Conservation (phyloP, 1,139 yeast species). For the Scheffersomyces lignicola region DNA sequence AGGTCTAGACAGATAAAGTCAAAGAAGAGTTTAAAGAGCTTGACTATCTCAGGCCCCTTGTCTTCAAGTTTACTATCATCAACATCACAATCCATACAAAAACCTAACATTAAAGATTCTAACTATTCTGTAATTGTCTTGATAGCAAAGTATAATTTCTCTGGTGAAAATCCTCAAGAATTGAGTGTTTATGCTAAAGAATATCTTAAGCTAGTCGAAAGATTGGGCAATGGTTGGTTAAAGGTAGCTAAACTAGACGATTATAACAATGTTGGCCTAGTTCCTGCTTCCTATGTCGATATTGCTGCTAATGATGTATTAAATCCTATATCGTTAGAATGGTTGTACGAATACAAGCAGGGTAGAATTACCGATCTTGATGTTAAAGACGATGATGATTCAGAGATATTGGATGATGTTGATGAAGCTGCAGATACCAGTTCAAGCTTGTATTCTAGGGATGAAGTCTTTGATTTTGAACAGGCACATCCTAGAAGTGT, state of each 20-base stretch:
- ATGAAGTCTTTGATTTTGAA: conserved; percentile 6
- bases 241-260: conserved; percentile 32
- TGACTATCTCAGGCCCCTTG: conserved; percentile 24
- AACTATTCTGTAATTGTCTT: conserved; percentile 19
- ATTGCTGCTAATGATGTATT: conserved; percentile 36
- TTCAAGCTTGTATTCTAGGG: conserved; percentile 6
- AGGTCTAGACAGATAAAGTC: conserved; percentile 28
- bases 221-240: conserved; percentile 41
- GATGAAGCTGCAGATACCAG: conserved; percentile 6
- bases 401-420: background rate
- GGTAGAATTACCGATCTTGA: background rate
- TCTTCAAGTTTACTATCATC: conserved; percentile 1
- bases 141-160: conserved; percentile 31
- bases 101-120: conserved; percentile 2
- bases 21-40: conserved; percentile 28
- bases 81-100: conserved; percentile 4
- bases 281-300: conserved; percentile 38
- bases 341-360: conserved; percentile 23
- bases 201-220: conserved; percentile 30
- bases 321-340: conserved; percentile 30
- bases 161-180: conserved; percentile 27
- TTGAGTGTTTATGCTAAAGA: conserved; percentile 30
- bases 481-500: conserved; percentile 9
- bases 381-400: background rate
- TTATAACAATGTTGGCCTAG: conserved; percentile 27